Evolutionary conservation across 495 filamentous ascomycete species (phyloP), one percentile per base, ranked within the genome.

Genomic region (Neurospora sp.): DNA sequence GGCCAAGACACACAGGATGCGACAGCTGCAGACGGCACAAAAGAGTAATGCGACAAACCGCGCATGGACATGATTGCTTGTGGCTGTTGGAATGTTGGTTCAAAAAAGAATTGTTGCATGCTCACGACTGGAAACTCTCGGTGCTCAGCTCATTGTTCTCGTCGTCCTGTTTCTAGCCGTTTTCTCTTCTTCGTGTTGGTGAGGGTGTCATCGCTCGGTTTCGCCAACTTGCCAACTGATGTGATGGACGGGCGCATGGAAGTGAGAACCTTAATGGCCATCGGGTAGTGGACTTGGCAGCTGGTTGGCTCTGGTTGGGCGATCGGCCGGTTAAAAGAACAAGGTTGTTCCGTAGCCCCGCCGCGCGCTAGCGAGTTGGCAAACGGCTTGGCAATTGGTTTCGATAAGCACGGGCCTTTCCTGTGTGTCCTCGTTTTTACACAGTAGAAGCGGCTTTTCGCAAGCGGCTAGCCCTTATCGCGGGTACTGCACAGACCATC

Each of bases 171-270:
- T 40, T 40, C 40, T 40, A 40, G 41, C 16, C 16, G 20, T 59
- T 59, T 53, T 20, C 27, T 59, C 14, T 65, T 35, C 72, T 76
- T 40, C 75, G 78, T 53, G 78, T 79, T 71, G 70, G 69, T 27
- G 69, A 42, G 53, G 14, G 53, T 65, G 53, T 65, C 53, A 35
- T 65, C 53, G 53, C 27, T 65, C 14, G 53, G 53, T 65, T 35
- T 17, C 53, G 31, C 53, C 53, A 65, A 65, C 27, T 37, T 65
- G 53, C 53, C 53, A 35, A 65, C 27, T 8, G 12, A 61, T 65
- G 53, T 59, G 45, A 53, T 53, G 45, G 48, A 61, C 31, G 53
- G 27, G 53, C 27, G 53, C 22, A 65, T 65, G 27, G 14, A 65
- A 65, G 31, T 35, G 53, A 65, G 53, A 65, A 65, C 53, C 53